Conservation (phyloP, 2,329 filamentous ascomycete genomes). For the Aspergillus melleus region DNA sequence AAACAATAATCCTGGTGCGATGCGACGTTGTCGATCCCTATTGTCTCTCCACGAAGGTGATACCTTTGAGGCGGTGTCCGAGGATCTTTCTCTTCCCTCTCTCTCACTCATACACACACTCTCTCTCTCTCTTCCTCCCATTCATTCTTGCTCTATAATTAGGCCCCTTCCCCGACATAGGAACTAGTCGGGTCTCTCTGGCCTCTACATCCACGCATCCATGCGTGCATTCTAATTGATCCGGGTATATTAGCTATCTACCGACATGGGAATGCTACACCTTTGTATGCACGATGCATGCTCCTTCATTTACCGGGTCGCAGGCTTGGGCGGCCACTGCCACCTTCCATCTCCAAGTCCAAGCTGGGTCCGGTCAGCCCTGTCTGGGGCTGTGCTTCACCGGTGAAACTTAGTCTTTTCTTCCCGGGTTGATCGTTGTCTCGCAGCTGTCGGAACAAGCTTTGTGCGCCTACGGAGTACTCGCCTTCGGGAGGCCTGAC, state of each 20-base stretch:
- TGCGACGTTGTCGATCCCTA: no score
- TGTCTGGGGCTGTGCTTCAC: conserved; percentile 9
- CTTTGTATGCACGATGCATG: neutral
- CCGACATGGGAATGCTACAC: neutral
- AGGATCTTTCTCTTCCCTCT: no score
- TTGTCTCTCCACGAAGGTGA: no score
- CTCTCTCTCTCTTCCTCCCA: no score
- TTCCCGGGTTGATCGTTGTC: neutral
- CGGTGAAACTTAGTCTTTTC: neutral
- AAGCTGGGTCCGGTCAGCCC: conserved; percentile 4
- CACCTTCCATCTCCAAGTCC: neutral
- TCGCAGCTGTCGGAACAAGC: conserved; percentile 6
- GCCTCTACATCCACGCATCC: neutral
- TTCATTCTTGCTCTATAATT: neutral
- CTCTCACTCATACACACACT: no score
- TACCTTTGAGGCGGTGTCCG: no score
- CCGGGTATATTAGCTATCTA: neutral
- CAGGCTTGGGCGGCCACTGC: neutral
- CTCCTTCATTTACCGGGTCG: neutral
- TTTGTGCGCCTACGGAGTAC: neutral
- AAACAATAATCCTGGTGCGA: no score
- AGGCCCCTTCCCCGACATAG: neutral
- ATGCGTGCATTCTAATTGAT: neutral
- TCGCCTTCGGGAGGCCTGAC: neutral
- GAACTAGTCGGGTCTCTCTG: neutral